These are phyloP conservation scores for Talaromyces borbonicus DNA, from an alignment of 495 filamentous ascomycete genomes.

Conservation along the genomic window DNA sequence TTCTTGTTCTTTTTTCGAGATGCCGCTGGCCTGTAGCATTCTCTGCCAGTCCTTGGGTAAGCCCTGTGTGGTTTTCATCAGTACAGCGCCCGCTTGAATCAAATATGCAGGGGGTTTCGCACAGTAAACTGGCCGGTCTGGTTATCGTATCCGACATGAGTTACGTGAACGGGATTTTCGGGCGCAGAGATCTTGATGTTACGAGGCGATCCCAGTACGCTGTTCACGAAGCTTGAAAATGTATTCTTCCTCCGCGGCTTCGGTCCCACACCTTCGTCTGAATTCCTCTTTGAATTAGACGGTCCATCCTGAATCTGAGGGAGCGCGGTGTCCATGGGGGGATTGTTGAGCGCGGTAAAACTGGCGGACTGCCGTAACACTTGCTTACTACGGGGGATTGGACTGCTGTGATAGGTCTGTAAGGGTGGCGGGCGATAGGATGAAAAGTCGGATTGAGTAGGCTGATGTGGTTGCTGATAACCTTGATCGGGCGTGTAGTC, in stretches of 20 bases:
- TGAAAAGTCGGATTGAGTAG: conserved; percentile 13
- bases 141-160: conserved; percentile 96
- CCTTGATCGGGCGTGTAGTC: conserved; percentile 39
- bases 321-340: conserved; percentile 47
- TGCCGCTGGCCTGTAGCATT: conserved; percentile 88
- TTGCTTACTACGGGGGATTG: conserved; percentile 47
- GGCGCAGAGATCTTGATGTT: conserved; percentile 89
- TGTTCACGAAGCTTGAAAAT: conserved; percentile 91
- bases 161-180: conserved; percentile 95
- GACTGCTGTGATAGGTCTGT: conserved; percentile 46
- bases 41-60: conserved; percentile 97
- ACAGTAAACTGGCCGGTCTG: conserved; percentile 95
- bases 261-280: conserved; percentile 64
- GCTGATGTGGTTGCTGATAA: neutral
- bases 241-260: conserved; percentile 78
- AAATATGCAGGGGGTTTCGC: conserved; percentile 25
- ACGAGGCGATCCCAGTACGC: conserved; percentile 80
- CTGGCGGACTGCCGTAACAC: conserved; percentile 68
- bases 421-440: conserved; percentile 39
- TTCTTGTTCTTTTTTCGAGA: conserved; percentile 90
- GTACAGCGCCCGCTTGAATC: neutral
- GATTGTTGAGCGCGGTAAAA: conserved; percentile 55
- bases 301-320: conserved; percentile 31
- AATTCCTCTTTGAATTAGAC: conserved; percentile 64
- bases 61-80: conserved; percentile 42